Evolutionary conservation across 1,284 basidiomycete genomes (phyloP), one percentile per base, ranked within the genome.

Genomic region (Boletellus deceptivus): DNA sequence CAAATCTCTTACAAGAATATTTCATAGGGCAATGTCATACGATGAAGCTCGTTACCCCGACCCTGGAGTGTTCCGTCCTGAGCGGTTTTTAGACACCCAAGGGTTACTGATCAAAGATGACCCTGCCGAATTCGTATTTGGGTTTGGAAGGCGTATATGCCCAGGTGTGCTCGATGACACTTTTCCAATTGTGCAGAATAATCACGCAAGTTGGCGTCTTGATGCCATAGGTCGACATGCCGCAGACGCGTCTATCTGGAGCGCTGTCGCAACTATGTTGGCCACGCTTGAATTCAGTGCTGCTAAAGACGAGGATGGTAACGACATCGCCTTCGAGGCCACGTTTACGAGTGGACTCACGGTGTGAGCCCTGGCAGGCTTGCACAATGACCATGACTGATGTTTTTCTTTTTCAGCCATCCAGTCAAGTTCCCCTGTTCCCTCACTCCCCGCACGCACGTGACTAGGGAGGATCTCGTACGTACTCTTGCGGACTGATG

Each of bases 71-170:
- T 61, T 63, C 41, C 39, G 40, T 13, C 59, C 61, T 0, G 59
- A 61, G 8, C 37, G 58, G 13, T 60, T 59, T 17, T 33, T 62
- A 3, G 41, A 43, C 31, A 20, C 40, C 1, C 7, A 50, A 11
- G 59, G 60, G 6, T 6, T 17, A 13, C 22, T 62, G 24, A 59
- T 9, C 1, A 29, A 52, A 1, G 48, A 54, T 2, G 27, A 63
- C 18, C 48, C 55, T 8, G 13, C 33, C 3, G 33, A 52, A 1
- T 48, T 38, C 6, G 5, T 45, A 5, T 64, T 64, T 25, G 60
- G 60, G 13, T 64, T 61, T 22, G 56, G 61, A 22, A 44, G 61
- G 7, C 46, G 62, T 14, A 29, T 43, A 29, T 59, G 59, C 34
- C 47, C 58, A 43, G 59, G 58, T 60, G 8, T 16, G 50, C 4